Base-by-base conservation (phyloP, 179 eudicot genomes). In the Spergularia azorica region DNA sequence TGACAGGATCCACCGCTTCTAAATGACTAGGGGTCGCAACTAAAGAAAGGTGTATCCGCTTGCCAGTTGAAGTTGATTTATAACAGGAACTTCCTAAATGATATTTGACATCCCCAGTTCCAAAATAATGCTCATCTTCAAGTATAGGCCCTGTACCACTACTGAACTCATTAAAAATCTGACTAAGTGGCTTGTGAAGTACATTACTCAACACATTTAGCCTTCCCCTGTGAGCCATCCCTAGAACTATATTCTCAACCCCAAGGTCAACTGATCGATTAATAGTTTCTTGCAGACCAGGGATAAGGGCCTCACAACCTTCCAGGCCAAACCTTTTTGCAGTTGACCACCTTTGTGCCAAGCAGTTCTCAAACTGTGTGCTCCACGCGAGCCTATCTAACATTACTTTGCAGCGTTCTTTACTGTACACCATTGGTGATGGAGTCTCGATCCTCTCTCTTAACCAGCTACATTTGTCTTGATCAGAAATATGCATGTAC, bases 271-370 rank as follows among this genome's bases (percentile, higher is more conserved):
- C 90, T 70, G 91, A 81, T 64, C 87, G 83, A 73, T 92, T 95
- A 82, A 90, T 89, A 95, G 90, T 89, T 81, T 90, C 95, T 81
- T 92, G 90, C 93, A 92, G 89, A 9, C 93, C 97, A 55, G 97
- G 97, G 77, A 90, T 92, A 62, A 92, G 79, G 59, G 97, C 87
- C 87, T 92, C 95, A 78, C 90, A 87, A 43, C 97, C 97, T 85
- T 92, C 97, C 65, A 92, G 87, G 20, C 97, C 95, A 87, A 92
- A 92, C 74, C 97, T 87, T 78, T 88, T 92, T n/a, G 95, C 93
- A 6, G 97, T 89, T 5, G 88, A 88, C 97, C 97, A 92, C 80
- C 90, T 92, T 8, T 90, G 85, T 9, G 97, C 95, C 84, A 92
- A 84, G 81, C 90, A 92, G 67, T 90, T 26, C 32, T 26, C 32